A percentile compares a stretch with the other conserved stretches of the same genome.
These are phyloP conservation scores for Solanum pinnatisectum DNA, from an alignment of 257 asterid genomes.

Conservation along the genomic window DNA sequence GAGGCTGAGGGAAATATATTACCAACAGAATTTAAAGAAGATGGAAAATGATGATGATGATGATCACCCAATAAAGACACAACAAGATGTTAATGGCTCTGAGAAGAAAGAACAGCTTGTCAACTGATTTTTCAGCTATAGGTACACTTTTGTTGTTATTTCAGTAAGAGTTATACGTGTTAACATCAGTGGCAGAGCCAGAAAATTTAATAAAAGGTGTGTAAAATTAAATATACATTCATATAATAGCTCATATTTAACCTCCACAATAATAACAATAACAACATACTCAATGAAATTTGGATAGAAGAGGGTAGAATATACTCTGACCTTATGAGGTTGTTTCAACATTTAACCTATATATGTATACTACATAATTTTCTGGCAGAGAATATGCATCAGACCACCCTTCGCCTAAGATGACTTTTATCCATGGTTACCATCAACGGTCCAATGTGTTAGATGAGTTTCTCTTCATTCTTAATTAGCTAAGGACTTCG, in stretches of 20 bases:
- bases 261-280: background rate
- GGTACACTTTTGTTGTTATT: background rate
- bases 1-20: slow-evolving; percentile 70
- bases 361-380: background rate
- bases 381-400: rapidly evolving
- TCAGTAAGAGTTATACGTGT: background rate
- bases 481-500: background rate
- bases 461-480: background rate
- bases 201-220: rapidly evolving
- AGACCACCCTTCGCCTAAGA: background rate
- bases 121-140: slow-evolving; percentile 18
- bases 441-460: too few species aligned
- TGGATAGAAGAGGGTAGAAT: rapidly evolving
- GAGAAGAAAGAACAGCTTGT: slow-evolving; percentile 56
- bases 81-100: slow-evolving; percentile 26
- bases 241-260: background rate
- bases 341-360: background rate
- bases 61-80: slow-evolving; percentile 26
- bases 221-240: background rate
- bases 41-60: slow-evolving; percentile 26
- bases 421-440: background rate
- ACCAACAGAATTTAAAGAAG: slow-evolving; percentile 66
- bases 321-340: rapidly evolving
- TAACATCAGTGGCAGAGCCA: rapidly evolving
- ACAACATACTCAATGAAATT: background rate